phyloP scores from a whole-genome alignment of 176 grass and related monocot species.

The Hordeum vulgare region DNA sequence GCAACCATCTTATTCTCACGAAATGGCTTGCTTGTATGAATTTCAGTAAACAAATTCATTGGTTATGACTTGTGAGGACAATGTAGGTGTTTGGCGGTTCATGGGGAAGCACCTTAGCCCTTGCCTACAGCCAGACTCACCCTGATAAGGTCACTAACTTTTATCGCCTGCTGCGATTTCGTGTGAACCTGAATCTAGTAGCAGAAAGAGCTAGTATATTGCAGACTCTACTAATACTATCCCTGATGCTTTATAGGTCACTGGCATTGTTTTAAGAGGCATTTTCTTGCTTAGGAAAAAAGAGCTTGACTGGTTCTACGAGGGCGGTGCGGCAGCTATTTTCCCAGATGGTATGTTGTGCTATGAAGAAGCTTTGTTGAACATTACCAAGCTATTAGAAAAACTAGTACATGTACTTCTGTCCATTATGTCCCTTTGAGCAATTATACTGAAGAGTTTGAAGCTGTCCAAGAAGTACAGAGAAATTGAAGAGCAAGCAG shows the following conservation, averaged over 20 bases:
- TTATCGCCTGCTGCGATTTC: background rate
- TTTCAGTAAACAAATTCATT: background rate
- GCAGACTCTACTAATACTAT: background rate
- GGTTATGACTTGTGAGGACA: background rate
- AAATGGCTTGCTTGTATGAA: background rate
- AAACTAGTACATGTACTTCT: background rate
- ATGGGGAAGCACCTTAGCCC: constrained; percentile 94
- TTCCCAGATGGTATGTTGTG: constrained; percentile 73
- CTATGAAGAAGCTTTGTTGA: background rate
- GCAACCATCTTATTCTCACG: background rate
- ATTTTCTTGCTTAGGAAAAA: constrained; percentile 92
- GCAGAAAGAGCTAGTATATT: background rate
- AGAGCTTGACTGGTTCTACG: constrained; percentile 93
- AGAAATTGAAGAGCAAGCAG: background rate
- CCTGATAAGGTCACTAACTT: constrained; percentile 65
- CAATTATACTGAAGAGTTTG: background rate
- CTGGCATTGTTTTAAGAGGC: constrained; percentile 85
- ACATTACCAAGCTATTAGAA: background rate
- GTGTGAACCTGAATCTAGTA: background rate
- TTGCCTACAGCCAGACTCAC: constrained; percentile 76
- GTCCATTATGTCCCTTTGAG: background rate
- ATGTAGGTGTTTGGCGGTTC: constrained; percentile 92
- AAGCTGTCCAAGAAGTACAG: background rate
- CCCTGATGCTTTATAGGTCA: constrained; percentile 50
- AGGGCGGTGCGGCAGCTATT: constrained; percentile 84